Percentiles rank a stretch among this genome's conserved stretches.
Evolutionary conservation across 1,284 basidiomycete genomes (phyloP).

Genomic region (Heterobasidion annosum): DNA sequence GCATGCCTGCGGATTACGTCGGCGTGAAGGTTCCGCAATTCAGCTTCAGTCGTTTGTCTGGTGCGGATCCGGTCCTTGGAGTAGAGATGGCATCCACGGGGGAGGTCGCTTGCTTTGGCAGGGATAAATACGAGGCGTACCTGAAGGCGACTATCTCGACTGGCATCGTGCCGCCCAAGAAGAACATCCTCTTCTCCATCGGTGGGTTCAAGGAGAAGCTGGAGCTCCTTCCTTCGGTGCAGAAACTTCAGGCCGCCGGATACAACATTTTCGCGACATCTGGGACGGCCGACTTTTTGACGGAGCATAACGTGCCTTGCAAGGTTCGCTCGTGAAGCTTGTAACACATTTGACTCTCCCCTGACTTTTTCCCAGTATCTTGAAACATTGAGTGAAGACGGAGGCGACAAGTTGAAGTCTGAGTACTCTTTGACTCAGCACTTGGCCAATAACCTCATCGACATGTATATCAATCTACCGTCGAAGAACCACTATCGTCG

Average conservation of each 20-base stretch:
- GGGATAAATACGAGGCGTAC: slow-evolving; percentile 97
- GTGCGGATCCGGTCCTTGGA: slow-evolving; percentile 96
- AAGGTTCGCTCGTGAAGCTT: slow-evolving; percentile 44
- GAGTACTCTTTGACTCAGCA: slow-evolving; percentile 95
- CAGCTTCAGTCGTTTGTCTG: slow-evolving; percentile 91
- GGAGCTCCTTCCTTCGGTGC: slow-evolving; percentile 93
- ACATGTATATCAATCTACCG: slow-evolving; percentile 99
- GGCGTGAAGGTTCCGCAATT: slow-evolving; percentile 99
- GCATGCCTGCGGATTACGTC: slow-evolving; percentile 87
- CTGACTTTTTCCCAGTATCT: slow-evolving; percentile 48
- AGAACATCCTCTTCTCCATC: slow-evolving; percentile 91
- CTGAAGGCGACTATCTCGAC: slow-evolving; percentile 96
- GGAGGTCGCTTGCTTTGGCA: slow-evolving; percentile 97
- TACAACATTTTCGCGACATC: slow-evolving; percentile 97
- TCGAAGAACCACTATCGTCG: slow-evolving; percentile 98
- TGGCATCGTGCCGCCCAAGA: slow-evolving; percentile 89
- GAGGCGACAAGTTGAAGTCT: slow-evolving; percentile 77
- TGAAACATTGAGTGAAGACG: slow-evolving; percentile 76
- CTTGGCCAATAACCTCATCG: slow-evolving; percentile 91
- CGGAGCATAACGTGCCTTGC: slow-evolving; percentile 78
- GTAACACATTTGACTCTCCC: neutral
- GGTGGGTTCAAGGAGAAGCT: slow-evolving; percentile 98
- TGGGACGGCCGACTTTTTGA: slow-evolving; percentile 94
- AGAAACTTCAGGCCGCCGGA: slow-evolving; percentile 89
- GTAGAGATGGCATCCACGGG: slow-evolving; percentile 99